Evolutionary conservation across 805 yeast species (phyloP).

Genomic region (Teunomyces kruisii): DNA sequence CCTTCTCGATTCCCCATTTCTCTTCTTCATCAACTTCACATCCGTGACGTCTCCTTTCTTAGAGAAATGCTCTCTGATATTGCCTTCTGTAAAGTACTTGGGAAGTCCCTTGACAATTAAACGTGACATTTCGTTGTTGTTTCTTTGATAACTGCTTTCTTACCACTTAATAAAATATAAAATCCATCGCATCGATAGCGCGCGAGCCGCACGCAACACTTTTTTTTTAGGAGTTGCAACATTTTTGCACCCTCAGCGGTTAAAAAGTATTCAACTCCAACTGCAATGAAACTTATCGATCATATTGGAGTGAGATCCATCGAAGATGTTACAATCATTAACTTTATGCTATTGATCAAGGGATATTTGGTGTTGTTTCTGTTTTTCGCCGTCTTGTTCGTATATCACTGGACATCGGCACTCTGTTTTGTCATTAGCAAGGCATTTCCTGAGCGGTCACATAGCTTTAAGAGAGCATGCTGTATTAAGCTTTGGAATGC

Average conservation of each 20-base stretch:
- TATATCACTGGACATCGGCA: not conserved
- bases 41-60: slow-evolving; percentile 74
- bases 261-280: not conserved
- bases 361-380: not conserved
- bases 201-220: slow-evolving; percentile 4
- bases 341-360: slow-evolving; percentile 6
- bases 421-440: not conserved
- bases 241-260: slow-evolving; percentile 4
- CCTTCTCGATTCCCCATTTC: slow-evolving; percentile 83
- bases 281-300: slow-evolving; percentile 28
- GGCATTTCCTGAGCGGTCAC: slow-evolving; percentile 19
- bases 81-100: slow-evolving; percentile 69
- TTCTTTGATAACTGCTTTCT: not conserved
- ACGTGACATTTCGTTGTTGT: slow-evolving; percentile 62
- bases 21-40: slow-evolving; percentile 77
- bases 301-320: slow-evolving; percentile 26
- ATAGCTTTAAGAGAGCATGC: slow-evolving; percentile 16
- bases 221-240: not conserved
- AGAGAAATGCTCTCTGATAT: slow-evolving; percentile 64
- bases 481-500: slow-evolving; percentile 28
- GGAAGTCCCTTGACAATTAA: slow-evolving; percentile 91
- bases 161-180: not conserved
- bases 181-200: slow-evolving; percentile 8
- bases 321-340: too few relatives aligned
- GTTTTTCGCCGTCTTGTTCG: not conserved